Evolutionary conservation across 306 rosid genomes (phyloP).

Genomic region (Castanea mollissima): DNA sequence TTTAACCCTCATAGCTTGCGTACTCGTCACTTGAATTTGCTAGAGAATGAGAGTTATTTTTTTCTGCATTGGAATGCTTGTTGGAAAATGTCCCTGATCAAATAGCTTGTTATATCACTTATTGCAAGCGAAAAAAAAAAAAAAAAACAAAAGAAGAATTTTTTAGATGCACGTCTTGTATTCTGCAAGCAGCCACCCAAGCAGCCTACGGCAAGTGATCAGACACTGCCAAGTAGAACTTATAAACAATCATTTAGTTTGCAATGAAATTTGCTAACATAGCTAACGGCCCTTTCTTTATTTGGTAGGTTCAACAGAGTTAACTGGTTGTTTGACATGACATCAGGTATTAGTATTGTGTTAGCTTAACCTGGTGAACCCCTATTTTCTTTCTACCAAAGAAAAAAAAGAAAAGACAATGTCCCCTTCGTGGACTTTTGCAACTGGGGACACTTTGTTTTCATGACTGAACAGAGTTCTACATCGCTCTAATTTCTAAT

Average conservation of each 20-base stretch:
- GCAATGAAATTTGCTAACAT: background rate
- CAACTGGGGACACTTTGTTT: too few species aligned
- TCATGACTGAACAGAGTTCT: too few species aligned
- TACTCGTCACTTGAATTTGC: background rate
- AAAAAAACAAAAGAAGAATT: background rate
- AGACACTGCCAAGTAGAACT: background rate
- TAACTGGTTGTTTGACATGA: too few species aligned
- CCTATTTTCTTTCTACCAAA: too few species aligned
- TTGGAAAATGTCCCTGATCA: background rate
- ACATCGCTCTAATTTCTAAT: too few species aligned
- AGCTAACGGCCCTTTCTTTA: too few species aligned
- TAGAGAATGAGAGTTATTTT: background rate
- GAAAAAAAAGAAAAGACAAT: too few species aligned
- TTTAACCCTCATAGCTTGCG: background rate
- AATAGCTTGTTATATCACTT: background rate
- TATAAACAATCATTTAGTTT: background rate
- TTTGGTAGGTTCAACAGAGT: too few species aligned
- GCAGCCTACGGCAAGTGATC: background rate
- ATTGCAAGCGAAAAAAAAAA: background rate
- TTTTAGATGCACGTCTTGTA: background rate
- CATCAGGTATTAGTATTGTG: too few species aligned
- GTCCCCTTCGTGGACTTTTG: too few species aligned
- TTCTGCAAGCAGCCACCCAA: background rate
- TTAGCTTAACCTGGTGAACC: too few species aligned
- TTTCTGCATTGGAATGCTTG: background rate